These are phyloP conservation scores for Ophiosphaerella herpotricha DNA, from an alignment of 2,329 filamentous ascomycete species.

Conservation along the genomic window DNA sequence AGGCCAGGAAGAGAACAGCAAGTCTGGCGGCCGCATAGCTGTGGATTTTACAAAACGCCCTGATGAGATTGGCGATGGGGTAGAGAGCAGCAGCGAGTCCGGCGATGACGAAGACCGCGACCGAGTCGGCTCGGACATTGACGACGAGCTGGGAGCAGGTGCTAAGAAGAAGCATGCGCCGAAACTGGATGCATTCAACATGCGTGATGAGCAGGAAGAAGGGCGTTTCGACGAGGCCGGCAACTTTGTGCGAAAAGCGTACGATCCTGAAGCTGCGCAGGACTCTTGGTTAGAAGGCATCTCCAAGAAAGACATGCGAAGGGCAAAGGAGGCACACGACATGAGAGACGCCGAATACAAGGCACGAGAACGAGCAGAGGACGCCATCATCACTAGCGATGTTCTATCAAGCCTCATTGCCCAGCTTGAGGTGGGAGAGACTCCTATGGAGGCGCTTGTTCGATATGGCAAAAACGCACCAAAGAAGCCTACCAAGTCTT, in stretches of 20 bases:
- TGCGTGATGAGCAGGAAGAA: constrained; percentile 87
- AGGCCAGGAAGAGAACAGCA: constrained; percentile 76
- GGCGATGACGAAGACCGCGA: constrained; percentile 69
- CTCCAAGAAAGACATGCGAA: constrained; percentile 90
- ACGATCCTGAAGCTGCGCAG: constrained; percentile 85
- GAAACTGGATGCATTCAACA: constrained; percentile 94
- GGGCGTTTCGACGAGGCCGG: constrained; percentile 88
- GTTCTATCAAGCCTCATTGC: constrained; percentile 74
- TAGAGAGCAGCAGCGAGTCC: constrained; percentile 62
- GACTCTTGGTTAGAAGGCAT: constrained; percentile 92
- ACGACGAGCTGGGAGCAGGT: constrained; percentile 88
- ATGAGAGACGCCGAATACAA: constrained; percentile 79
- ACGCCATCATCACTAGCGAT: constrained; percentile 73
- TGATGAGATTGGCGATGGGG: constrained; percentile 59
- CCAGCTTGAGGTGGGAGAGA: constrained; percentile 79
- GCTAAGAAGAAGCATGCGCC: constrained; percentile 92
- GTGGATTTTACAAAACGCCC: constrained; percentile 58
- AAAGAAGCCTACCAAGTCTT: constrained; percentile 55
- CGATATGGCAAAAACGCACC: constrained; percentile 70
- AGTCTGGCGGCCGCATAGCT: constrained; percentile 70
- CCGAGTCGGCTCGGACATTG: constrained; percentile 69
- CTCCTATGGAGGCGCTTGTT: constrained; percentile 83
- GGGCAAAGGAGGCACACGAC: constrained; percentile 83
- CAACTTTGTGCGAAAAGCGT: constrained; percentile 88
- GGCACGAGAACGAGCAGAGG: constrained; percentile 72